A percentile compares a stretch with the other conserved stretches of the same genome.
These are phyloP conservation scores for Leccinum brunneo-olivaceum DNA, from an alignment of 1,284 basidiomycete species.

Conservation along the genomic window DNA sequence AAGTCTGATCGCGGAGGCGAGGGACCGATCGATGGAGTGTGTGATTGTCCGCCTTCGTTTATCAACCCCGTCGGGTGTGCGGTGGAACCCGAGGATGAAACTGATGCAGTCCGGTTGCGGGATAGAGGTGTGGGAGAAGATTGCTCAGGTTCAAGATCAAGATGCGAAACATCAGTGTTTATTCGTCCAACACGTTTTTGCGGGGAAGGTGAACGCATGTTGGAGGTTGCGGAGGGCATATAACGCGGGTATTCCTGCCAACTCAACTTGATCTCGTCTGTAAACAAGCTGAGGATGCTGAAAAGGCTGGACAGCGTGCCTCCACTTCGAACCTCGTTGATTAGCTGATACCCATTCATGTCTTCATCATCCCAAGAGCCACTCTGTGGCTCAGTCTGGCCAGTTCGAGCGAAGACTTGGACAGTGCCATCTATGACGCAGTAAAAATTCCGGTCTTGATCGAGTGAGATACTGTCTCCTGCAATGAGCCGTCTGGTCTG, in stretches of 20 bases:
- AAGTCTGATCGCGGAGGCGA: constrained; percentile 24
- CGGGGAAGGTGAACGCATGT: constrained; percentile 17
- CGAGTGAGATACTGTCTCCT: constrained; percentile 84
- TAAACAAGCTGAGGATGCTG: constrained; percentile 93
- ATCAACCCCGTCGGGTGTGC: constrained; percentile 39
- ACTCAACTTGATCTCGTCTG: constrained; percentile 91
- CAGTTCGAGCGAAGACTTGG: constrained; percentile 75
- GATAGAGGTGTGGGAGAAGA: constrained; percentile 24
- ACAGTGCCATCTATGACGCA: constrained; percentile 91
- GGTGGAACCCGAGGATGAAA: constrained; percentile 62
- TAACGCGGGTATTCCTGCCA: constrained; percentile 63
- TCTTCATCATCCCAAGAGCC: constrained; percentile 75
- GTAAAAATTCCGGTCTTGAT: constrained; percentile 91
- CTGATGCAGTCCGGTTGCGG: constrained; percentile 41
- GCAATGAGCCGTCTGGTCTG: constrained; percentile 89
- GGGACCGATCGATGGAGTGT: constrained; percentile 12
- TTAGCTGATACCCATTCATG: constrained; percentile 88
- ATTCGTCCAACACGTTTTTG: constrained; percentile 32
- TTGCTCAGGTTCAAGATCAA: constrained; percentile 41
- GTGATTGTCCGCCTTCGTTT: constrained; percentile 18
- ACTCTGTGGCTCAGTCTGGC: constrained; percentile 41
- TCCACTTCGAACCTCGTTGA: constrained; percentile 92
- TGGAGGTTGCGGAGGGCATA: constrained; percentile 15
- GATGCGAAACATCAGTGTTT: constrained; percentile 58
- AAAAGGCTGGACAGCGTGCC: constrained; percentile 94